Base-by-base conservation (phyloP, 192 early-diverging fungal genomes). In the Podila epicladia region DNA sequence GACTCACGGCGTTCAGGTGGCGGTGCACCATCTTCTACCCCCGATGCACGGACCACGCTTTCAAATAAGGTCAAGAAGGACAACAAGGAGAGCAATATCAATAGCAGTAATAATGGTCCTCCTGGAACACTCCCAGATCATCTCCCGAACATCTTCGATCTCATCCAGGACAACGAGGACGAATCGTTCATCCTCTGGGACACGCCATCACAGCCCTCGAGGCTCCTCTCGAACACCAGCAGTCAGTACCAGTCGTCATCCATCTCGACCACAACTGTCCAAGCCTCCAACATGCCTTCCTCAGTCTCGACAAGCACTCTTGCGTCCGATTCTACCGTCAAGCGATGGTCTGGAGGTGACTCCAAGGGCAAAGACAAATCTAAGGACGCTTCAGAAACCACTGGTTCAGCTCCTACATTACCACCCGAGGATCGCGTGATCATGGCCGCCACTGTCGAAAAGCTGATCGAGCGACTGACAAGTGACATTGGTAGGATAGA, bases 401-500 rank as follows among this genome's bases (percentile, higher is more conserved):
- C 31, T 9, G 59, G 17, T 29, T 9, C 28, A 9, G 32, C n/a
- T 28, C 8, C 35, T 15, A 12, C 65, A 6, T 26, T 22, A 17
- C 20, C 29, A 59, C n/a, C 57, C 12, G 65, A 64, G 35, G 61
- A 67, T 5, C 75, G 70, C 11, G 62, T 84, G 19, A 82, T 86
- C 41, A 86, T 86, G 82, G 89, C 89, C 50, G 89, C 89, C n/a
- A 84, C 87, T 9, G 72, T 89, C 15, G 89, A 90, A 58, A 89
- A 89, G 35, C 48, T 90, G 19, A 75, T 90, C 2, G 85, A 86
- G 28, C 88, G 87, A 73, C 71, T 90, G 17, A 90, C 89, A 29
- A 86, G 72, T 45, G 79, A 77, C 45, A 71, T 89, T 58, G 87
- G 87, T 88, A 86, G 69, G 29, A 24, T 28, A 38, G 58, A 41